These are phyloP conservation scores for Fraxinus xanthoxyloides DNA, from an alignment of 305 asterid species.

Conservation along the genomic window DNA sequence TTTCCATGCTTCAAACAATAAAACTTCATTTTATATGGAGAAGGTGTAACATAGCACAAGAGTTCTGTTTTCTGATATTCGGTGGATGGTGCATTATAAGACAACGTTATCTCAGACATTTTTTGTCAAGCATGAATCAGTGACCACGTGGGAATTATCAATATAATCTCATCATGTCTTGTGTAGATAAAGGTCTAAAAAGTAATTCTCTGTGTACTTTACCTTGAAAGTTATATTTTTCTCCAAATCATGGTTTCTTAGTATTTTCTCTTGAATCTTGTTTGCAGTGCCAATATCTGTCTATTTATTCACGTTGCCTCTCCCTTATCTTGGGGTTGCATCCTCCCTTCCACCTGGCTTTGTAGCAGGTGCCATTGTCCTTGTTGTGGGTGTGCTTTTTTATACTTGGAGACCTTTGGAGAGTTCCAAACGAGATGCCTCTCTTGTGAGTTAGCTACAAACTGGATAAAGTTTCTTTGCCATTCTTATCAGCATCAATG, in stretches of 20 bases:
- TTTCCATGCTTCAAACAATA: background rate
- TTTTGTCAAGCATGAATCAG: background rate
- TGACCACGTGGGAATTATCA: background rate
- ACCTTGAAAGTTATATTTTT: background rate
- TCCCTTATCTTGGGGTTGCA: conserved; percentile 83
- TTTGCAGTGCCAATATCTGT: conserved; percentile 81
- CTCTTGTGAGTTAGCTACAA: conserved; percentile 29
- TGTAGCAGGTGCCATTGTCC: conserved; percentile 71
- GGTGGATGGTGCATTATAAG: background rate
- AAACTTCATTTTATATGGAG: background rate
- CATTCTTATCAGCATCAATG: conserved; percentile 8
- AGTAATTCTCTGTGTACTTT: background rate
- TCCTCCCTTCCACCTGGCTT: conserved; percentile 92
- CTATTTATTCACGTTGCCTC: conserved; percentile 77
- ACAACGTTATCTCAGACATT: background rate
- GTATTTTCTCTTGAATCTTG: background rate
- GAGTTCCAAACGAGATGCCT: conserved; percentile 34
- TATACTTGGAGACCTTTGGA: conserved; percentile 67
- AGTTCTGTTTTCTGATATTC: background rate
- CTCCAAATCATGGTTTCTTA: background rate
- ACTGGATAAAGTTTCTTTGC: background rate
- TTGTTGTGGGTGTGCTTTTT: conserved; percentile 58
- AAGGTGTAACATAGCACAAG: background rate
- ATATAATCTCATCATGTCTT: background rate
- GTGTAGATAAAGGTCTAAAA: background rate